Conservation (phyloP, 2,329 filamentous ascomycete genomes). For the Paecilomyces sp. region DNA sequence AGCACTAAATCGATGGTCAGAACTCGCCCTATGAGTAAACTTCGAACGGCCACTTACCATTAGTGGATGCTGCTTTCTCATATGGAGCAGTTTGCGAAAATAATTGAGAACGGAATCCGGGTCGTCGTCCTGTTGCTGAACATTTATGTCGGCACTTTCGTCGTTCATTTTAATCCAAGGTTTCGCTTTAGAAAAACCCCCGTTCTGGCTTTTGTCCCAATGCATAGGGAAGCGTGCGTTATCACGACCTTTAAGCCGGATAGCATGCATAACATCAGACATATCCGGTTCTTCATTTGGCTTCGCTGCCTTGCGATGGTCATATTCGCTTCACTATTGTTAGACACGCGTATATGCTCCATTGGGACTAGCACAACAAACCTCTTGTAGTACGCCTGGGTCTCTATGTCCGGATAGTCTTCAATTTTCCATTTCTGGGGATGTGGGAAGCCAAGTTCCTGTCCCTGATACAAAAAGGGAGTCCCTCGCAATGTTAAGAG, state of each 20-base stretch:
- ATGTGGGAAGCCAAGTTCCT: constrained; percentile 56
- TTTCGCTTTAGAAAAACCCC: constrained; percentile 46
- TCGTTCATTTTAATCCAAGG: constrained; percentile 63
- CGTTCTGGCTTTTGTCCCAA: constrained; percentile 51
- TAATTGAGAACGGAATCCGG: constrained; percentile 45
- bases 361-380: constrained; percentile 11
- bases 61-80: constrained; percentile 45
- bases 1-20: constrained; percentile 5
- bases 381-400: constrained; percentile 41
- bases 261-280: constrained; percentile 9
- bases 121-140: constrained; percentile 31
- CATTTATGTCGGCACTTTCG: constrained; percentile 53
- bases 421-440: constrained; percentile 43
- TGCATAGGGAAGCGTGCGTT: constrained; percentile 63
- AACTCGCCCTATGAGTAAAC: not conserved
- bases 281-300: constrained; percentile 9
- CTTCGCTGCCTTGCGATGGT: constrained; percentile 5
- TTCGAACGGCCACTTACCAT: constrained; percentile 5
- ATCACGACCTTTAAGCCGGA: constrained; percentile 39
- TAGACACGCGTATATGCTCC: not conserved
- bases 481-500: constrained; percentile 45
- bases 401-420: constrained; percentile 37
- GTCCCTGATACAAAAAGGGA: constrained; percentile 54
- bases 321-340: constrained; percentile 4
- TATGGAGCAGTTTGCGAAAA: constrained; percentile 48